Evolutionary conservation across 768 basidiomycete genomes (phyloP).

Genomic region (Coprinopsis marcescibilis): DNA sequence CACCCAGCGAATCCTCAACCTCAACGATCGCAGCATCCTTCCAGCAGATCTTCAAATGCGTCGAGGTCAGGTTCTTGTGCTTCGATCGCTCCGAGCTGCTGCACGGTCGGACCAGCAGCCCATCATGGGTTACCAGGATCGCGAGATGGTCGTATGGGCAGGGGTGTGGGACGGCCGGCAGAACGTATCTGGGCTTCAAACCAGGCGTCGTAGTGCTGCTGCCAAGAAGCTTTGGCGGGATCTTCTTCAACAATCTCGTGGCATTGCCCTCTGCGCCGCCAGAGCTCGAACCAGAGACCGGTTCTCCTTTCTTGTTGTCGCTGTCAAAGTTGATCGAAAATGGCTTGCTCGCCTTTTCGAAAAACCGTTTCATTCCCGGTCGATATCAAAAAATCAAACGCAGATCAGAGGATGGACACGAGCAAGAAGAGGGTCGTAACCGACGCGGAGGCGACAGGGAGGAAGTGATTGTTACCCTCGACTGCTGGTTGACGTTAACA

Average conservation of each 20-base stretch:
- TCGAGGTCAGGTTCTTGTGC: slow-evolving; percentile 19
- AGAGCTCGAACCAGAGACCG: neutral
- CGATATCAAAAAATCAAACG: too few species aligned
- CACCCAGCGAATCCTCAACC: slow-evolving; percentile 29
- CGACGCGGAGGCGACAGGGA: too few species aligned
- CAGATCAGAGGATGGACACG: too few species aligned
- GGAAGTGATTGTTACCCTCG: too few species aligned
- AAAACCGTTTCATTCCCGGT: slow-evolving; percentile 35
- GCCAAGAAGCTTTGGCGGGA: slow-evolving; percentile 13
- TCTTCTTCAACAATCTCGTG: slow-evolving; percentile 5
- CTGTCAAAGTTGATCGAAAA: slow-evolving; percentile 18
- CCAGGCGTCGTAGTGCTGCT: slow-evolving; percentile 22
- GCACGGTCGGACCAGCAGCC: slow-evolving; percentile 64
- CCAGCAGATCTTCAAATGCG: slow-evolving; percentile 50
- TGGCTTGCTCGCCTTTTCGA: slow-evolving; percentile 34
- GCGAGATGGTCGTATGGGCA: slow-evolving; percentile 65
- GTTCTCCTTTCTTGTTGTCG: neutral
- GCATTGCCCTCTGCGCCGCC: neutral
- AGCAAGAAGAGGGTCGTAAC: too few species aligned
- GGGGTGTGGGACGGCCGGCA: slow-evolving; percentile 72
- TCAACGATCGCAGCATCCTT: slow-evolving; percentile 33
- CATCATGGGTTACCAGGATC: slow-evolving; percentile 51
- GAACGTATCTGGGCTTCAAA: slow-evolving; percentile 57
- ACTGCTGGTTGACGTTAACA: too few species aligned
- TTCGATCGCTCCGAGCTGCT: slow-evolving; percentile 21